Evolutionary conservation across 2,329 filamentous ascomycete species (phyloP), one percentile per base, ranked within the genome.

Genomic region (Sclerotinia subarctica): DNA sequence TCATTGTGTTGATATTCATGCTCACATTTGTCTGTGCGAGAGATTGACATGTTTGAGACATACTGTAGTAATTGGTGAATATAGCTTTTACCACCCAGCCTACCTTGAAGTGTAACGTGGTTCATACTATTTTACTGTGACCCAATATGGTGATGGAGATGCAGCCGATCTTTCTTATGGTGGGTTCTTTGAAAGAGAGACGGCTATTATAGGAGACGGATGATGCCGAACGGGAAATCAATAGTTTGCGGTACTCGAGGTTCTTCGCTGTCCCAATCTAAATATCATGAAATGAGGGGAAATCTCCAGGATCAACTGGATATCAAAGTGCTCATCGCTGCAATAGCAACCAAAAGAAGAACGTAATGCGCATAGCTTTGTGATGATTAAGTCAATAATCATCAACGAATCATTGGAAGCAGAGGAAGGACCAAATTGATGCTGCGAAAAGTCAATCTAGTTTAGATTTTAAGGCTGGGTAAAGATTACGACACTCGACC

Each of bases 261-360:
- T 38, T 53, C 46, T 59, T 52, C 62, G 49, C 35, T 52, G 47
- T 52, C 66, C 58, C 42, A 63, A 66, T 49, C 66, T 62, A 47
- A 64, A 68, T 59, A 58, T 35, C 47, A 26, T 54, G 56, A 59
- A 67, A 69, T 70, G 70, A 70, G 71, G 67, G 71, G 71, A 69
- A 71, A 51, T 35, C 32, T 51, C 54, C 24, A 60, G 64, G 64
- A 52, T 52, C 44, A 29, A 66, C 32, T 49, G 19, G 24, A 26
- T 60, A 68, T 56, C 62, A 59, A 58, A 35, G 38, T 53, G 26
- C 24, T 66, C 60, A 66, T 72, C 49, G 64, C 59, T 69, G 71
- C 68, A 69, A 64, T 54, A 51, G n/a, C 54, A 49, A 51, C 65
- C 67, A 46, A 47, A 70, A 64, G 44, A n/a, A 70, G 68, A 66